These are phyloP conservation scores for Salvia rosmarinus DNA, from an alignment of 257 asterid genomes.

Conservation along the genomic window DNA sequence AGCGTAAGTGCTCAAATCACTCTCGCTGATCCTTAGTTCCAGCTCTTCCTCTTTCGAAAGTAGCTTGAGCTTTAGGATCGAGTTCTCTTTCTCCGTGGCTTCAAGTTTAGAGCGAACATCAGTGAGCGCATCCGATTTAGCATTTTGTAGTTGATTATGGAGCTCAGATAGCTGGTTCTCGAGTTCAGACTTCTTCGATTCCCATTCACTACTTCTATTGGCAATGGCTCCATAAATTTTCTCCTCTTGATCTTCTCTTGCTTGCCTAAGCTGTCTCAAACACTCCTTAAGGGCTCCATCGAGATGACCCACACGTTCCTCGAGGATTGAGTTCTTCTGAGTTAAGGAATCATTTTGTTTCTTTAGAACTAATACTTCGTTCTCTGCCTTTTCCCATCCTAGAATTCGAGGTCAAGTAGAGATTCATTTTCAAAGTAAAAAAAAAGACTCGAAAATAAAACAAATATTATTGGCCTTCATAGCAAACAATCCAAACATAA, in stretches of 20 bases:
- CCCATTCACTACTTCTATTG: conserved; percentile 55
- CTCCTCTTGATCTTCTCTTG: conserved; percentile 79
- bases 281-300: conserved; percentile 96
- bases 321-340: conserved; percentile 65
- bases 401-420: conserved; percentile 28
- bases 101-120: conserved; percentile 59
- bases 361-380: conserved; percentile 63
- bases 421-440: background rate
- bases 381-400: conserved; percentile 99
- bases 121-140: conserved; percentile 50
- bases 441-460: background rate
- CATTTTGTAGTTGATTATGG: conserved; percentile 52
- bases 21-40: conserved; percentile 49
- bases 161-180: conserved; percentile 58
- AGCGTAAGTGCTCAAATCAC: conserved; percentile 61
- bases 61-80: conserved; percentile 57
- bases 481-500: background rate
- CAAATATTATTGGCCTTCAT: background rate
- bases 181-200: conserved; percentile 54
- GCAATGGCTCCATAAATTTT: conserved; percentile 51
- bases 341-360: conserved; percentile 62
- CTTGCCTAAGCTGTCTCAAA: conserved; percentile 83
- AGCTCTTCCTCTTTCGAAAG: conserved; percentile 52
- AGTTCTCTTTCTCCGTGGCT: conserved; percentile 63
- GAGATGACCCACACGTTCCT: conserved; percentile 67